Base-by-base conservation (phyloP, 2,329 filamentous ascomycete genomes). In the Rutstroemia sp. region DNA sequence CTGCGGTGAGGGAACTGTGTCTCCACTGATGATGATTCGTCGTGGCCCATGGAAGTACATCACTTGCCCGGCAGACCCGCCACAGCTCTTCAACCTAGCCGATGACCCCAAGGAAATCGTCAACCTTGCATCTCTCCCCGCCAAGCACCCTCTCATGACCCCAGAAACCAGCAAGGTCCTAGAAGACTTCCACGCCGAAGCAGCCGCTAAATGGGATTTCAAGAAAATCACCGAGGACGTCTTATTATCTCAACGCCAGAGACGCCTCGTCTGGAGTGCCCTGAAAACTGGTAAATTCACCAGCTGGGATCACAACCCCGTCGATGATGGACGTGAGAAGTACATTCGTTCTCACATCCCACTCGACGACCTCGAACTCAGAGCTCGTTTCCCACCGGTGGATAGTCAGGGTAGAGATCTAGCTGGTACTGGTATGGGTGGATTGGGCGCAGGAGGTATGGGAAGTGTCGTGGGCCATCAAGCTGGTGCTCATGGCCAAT, bases 11-110 rank as follows among this genome's bases (percentile, higher is more conserved):
- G 92, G 92, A 48, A 96, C 92, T 1, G 78, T 95, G 56, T 85
- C 88, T 4, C 92, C 92, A 1, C 81, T 95, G 56, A 89, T 95
- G 78, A 96, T 96, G 92, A 96, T 96, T 68, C 85, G 88, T 57
- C 86, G 90, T 54, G 89, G 89, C 8, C 78, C 81, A 48, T 96
- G 89, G 89, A 96, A 96, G 76, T 96, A 91, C 71, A 84, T 94
- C 61, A 90, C 82, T 61, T 96, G 90, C 66, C 84, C 91, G 6
- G 86, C 85, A 21, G 92, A 96, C 68, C 85, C 87, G 34, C 85
- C 88, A 30, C 89, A 94, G 74, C 80, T 96, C 12, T 96, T 84
- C 77, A 88, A 96, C 72, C 77, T 96, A 6, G 76, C 78, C 46
- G 72, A 76, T 19, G 92, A 96, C 67, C 73, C 62, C 68, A 74